phyloP scores from a whole-genome alignment of 352 stramenopile genomes.

The Phytophthora pinifolia region DNA sequence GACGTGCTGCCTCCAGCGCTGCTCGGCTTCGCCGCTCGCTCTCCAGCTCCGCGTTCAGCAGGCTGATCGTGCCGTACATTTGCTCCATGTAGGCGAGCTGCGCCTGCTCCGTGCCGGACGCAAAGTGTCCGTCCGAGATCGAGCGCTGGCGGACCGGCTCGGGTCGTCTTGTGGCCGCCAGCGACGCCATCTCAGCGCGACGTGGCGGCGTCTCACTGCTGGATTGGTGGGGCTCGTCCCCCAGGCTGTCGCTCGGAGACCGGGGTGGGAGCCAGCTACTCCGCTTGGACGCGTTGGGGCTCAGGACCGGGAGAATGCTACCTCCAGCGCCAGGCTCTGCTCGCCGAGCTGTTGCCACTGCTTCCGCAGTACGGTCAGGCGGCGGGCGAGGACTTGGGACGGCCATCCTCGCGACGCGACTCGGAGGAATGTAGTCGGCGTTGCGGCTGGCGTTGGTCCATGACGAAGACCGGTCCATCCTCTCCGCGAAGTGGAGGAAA shows the following conservation, averaged over 20 bases:
- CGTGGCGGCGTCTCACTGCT: conserved; percentile 15
- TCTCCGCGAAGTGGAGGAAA: not conserved
- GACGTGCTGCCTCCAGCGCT: conserved; percentile 7
- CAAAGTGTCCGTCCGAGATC: conserved; percentile 9
- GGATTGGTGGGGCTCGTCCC: conserved; percentile 15
- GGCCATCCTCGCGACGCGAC: conserved; percentile 25
- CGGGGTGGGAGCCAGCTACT: conserved; percentile 53
- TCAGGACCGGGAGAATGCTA: conserved; percentile 41
- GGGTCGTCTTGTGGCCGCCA: conserved; percentile 15
- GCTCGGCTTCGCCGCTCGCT: conserved; percentile 37
- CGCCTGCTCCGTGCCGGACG: conserved; percentile 29
- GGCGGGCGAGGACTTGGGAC: conserved; percentile 30
- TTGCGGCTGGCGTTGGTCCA: conserved; percentile 18
- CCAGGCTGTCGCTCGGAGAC: conserved; percentile 8
- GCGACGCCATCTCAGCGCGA: conserved; percentile 7
- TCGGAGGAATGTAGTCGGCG: conserved; percentile 21
- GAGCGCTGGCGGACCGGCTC: conserved; percentile 11
- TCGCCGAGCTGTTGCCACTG: conserved; percentile 26
- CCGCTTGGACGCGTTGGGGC: conserved; percentile 39
- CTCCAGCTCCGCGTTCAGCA: conserved; percentile 48
- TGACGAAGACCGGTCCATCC: conserved; percentile 27
- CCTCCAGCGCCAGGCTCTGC: conserved; percentile 23
- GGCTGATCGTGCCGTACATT: conserved; percentile 65
- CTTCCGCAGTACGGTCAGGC: conserved; percentile 18
- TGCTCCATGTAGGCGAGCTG: conserved; percentile 73